Evolutionary conservation across 345 rosid genomes (phyloP), one percentile per base, ranked within the genome.

Genomic region (Citrus cavaleriei): DNA sequence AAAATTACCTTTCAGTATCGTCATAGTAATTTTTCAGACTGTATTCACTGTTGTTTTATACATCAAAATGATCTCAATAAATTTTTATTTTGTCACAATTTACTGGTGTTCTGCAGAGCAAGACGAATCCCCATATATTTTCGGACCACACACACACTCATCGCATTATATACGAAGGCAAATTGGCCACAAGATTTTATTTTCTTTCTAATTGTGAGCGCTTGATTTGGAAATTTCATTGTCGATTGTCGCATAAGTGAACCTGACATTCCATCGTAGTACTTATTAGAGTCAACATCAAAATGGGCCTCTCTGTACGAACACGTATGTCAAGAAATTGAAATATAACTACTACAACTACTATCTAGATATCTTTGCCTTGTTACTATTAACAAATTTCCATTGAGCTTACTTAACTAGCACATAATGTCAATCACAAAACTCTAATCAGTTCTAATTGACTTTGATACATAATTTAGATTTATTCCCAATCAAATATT

Each of bases 351-450:
- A 54, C 58, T 54, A 54, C 58, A 16, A 54, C 58, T 18, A 54
- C 22, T 18, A 54, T 54, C 22, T 54, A 18, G 21, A 16, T 54
- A 54, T 54, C 58, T 54, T 54, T 54, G 22, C 21, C 51, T 54
- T 54, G 58, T 54, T 54, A 54, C 58, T 54, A 5, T 18, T 54
- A 5, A 54, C 58, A 54, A 46, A 13, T 18, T 9, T 66, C 10
- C 46, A 42, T 40, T 2, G 21, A 77, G 77, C 73, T 79, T 73
- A 22, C 73, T 80, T 79, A 28, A 14, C 28, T 54, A 54, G 58
- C 58, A 46, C 51, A 46, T 46, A 46, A 46, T 46, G 51, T 13
- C 51, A 46, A 67, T 38, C 27, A 58, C 35, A 13, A 38, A 27
- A 22, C 27, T 69, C 19, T 1, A 54, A 54, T 54, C 7, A 54